These are phyloP conservation scores for Ophiostoma piceae DNA, from an alignment of 2,329 filamentous ascomycete species.

Conservation along the genomic window DNA sequence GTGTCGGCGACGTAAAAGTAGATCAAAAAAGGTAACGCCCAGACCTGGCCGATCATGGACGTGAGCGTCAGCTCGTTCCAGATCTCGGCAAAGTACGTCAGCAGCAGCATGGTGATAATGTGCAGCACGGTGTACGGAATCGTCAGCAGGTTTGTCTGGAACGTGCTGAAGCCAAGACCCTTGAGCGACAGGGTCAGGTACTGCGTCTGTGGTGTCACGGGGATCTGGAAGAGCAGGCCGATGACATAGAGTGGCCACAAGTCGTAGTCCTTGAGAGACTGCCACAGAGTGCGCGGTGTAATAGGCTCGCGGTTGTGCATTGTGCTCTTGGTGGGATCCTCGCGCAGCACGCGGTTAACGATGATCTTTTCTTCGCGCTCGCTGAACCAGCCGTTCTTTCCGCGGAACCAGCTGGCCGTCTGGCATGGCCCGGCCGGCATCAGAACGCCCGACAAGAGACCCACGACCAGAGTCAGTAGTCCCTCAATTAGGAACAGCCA, in stretches of 20 bases:
- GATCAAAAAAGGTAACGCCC: slow-evolving; percentile 56
- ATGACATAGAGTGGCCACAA: slow-evolving; percentile 47
- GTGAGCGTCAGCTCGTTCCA: slow-evolving; percentile 47
- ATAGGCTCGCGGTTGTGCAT: slow-evolving; percentile 59
- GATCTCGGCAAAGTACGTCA: slow-evolving; percentile 41
- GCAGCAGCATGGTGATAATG: slow-evolving; percentile 36
- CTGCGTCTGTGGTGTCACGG: slow-evolving; percentile 42
- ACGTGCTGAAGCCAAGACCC: slow-evolving; percentile 53
- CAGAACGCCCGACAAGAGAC: slow-evolving; percentile 48
- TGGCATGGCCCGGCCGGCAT: slow-evolving; percentile 51
- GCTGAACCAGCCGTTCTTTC: slow-evolving; percentile 55
- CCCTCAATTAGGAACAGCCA: slow-evolving; percentile 55
- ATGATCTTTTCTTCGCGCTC: slow-evolving; percentile 56
- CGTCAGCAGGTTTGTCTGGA: slow-evolving; percentile 58
- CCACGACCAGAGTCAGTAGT: slow-evolving; percentile 43
- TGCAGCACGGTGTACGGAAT: slow-evolving; percentile 47
- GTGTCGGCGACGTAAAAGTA: slow-evolving; percentile 42
- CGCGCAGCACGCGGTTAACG: slow-evolving; percentile 53
- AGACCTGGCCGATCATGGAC: slow-evolving; percentile 48
- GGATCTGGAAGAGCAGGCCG: slow-evolving; percentile 51
- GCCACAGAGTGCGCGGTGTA: slow-evolving; percentile 45
- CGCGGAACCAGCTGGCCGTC: slow-evolving; percentile 50
- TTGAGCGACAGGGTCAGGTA: slow-evolving; percentile 58
- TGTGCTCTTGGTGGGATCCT: slow-evolving; percentile 55
- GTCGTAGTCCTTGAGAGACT: slow-evolving; percentile 41